A percentile compares a stretch with the other conserved stretches of the same genome.
Evolutionary conservation across 371 early-diverging fungal genomes (phyloP).

Genomic region (Sanchytrium tribonematis): DNA sequence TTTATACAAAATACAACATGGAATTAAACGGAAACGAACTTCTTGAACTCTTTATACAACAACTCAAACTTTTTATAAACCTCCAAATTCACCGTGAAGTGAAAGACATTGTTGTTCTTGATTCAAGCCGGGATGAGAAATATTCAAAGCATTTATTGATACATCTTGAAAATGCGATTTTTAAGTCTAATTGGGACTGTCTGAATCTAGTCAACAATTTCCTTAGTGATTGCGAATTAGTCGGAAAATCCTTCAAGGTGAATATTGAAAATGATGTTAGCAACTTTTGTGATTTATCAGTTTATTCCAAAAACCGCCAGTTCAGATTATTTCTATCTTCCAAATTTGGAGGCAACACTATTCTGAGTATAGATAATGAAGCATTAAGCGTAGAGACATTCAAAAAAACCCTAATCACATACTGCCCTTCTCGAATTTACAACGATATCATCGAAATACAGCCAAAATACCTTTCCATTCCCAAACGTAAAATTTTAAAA

Average conservation of each 20-base stretch:
- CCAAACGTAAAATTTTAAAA: too few species aligned
- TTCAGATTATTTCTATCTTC: neutral
- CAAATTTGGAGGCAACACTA: neutral
- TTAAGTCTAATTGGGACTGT: neutral
- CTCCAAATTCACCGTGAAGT: neutral
- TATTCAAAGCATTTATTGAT: neutral
- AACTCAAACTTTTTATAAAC: neutral
- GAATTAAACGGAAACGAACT: neutral
- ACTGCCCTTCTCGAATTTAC: neutral
- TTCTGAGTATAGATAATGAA: neutral
- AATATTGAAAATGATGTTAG: neutral
- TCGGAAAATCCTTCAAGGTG: neutral
- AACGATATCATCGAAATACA: neutral
- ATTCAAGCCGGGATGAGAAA: neutral
- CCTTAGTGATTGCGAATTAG: neutral
- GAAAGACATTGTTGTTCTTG: neutral
- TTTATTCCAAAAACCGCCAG: conserved; percentile 2
- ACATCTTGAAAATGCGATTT: neutral
- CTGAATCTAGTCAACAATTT: neutral
- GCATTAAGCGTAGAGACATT: neutral
- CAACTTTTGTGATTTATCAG: neutral
- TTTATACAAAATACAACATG: neutral
- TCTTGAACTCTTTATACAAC: neutral
- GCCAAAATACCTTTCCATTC: too few species aligned
- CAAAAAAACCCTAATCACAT: neutral